Conservation (phyloP, 495 filamentous ascomycete species). For the Peziza echinospora region DNA sequence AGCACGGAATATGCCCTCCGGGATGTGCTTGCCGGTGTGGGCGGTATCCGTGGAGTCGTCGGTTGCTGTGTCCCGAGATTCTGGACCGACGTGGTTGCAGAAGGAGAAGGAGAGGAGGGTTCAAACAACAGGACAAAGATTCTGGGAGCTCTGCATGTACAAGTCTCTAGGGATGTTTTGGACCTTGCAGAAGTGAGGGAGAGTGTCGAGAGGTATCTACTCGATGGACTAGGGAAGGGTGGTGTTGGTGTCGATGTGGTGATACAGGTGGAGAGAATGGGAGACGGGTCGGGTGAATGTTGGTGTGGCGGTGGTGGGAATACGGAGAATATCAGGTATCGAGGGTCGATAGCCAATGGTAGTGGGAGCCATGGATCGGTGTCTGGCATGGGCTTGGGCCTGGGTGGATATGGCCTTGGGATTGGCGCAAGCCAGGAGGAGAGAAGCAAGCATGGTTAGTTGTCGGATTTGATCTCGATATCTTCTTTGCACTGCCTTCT, state of each 20-base stretch:
- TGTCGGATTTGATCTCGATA: too few species aligned
- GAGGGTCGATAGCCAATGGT: too few species aligned
- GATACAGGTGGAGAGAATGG: slow-evolving; percentile 37
- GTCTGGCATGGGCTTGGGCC: too few species aligned
- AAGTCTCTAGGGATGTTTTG: slow-evolving; percentile 36
- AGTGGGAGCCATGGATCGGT: too few species aligned
- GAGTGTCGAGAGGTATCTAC: slow-evolving; percentile 32
- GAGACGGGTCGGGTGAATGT: slow-evolving; percentile 56
- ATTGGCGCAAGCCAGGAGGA: too few species aligned
- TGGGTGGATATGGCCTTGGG: too few species aligned
- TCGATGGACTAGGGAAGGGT: slow-evolving; percentile 33
- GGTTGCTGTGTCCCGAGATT: slow-evolving; percentile 79
- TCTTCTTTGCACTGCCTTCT: too few species aligned
- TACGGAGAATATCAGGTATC: too few species aligned
- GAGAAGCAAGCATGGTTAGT: too few species aligned
- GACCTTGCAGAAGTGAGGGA: slow-evolving; percentile 60
- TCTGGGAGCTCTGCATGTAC: slow-evolving; percentile 58
- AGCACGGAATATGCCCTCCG: slow-evolving; percentile 77
- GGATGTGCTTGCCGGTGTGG: slow-evolving; percentile 64
- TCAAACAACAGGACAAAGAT: slow-evolving; percentile 34
- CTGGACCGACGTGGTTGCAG: slow-evolving; percentile 61
- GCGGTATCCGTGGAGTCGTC: slow-evolving; percentile 59
- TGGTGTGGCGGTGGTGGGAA: slow-evolving; percentile 44
- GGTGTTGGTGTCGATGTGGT: slow-evolving; percentile 34
- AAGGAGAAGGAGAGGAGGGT: slow-evolving; percentile 19